Base-by-base conservation (phyloP, 2,329 filamentous ascomycete genomes). In the Penicillium thymicola region DNA sequence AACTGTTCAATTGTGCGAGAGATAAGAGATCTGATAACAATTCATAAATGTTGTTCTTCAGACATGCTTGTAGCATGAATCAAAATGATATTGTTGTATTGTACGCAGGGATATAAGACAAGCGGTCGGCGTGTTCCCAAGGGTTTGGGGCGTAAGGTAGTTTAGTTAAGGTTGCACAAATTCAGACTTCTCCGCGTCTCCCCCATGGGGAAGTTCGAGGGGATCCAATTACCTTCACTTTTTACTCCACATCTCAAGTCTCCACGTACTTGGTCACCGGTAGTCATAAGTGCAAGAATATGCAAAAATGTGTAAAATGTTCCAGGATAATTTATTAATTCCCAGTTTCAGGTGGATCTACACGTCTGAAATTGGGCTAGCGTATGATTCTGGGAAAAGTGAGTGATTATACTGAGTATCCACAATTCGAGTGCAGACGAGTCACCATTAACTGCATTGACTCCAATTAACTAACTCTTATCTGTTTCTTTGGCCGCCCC, bases 121-220 rank as follows among this genome's bases (percentile, higher is more conserved):
- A 7, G 32, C 32, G 4, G 13, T 34, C 6, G 21, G 38, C 38
- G 21, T 25, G 23, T 21, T 21, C 16, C 32, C 13, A 34, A 34
- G 32, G 32, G 7, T 34, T 41, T 13, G 28, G 25, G 46, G 47
- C 47, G 30, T 32, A 44, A 25, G 23, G 32, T 45, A 42, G 27
- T 47, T 47, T 45, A 21, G 32, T 47, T 53, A 53, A 53, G 51
- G 34, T 40, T 53, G 16, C 30, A 21, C 21, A 21, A 18, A 23
- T 23, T 38, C 3, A 10, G 25, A n/a, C 25, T 47, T 42, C 51
- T 54, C 44, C 44, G 28, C 44, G 43, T 54, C 44, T 54, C 32
- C 51, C 51, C 51, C 51, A 34, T 49, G 51, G 51, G 51, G 51
- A 42, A 54, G 25, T 34, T n/a, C 16, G 18, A 8, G 16, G 18